Conservation (phyloP, 768 basidiomycete species). For the Leccinum longicurvipes region DNA sequence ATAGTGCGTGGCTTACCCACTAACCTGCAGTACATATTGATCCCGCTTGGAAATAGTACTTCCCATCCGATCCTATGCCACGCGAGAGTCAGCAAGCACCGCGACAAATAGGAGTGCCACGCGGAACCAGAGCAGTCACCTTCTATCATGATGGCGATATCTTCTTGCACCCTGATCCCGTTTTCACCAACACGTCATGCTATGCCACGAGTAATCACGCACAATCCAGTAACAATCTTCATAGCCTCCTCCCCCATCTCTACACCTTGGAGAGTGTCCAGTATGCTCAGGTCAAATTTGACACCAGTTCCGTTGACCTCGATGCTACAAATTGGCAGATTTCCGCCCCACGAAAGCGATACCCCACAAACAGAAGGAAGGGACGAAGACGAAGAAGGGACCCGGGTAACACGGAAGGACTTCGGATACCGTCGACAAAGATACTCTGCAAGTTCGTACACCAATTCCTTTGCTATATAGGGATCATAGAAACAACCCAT, state of each 20-base stretch:
- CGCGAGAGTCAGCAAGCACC: slow-evolving; percentile 17
- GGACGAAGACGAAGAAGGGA: slow-evolving; percentile 1
- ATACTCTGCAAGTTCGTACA: slow-evolving; percentile 68
- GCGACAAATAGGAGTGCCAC: slow-evolving; percentile 11
- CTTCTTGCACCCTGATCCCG: slow-evolving; percentile 48
- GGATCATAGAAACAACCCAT: not conserved
- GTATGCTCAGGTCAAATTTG: slow-evolving; percentile 47
- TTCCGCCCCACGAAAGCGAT: slow-evolving; percentile 39
- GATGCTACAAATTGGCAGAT: slow-evolving; percentile 48
- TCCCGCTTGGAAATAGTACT: slow-evolving; percentile 73
- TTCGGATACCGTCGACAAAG: slow-evolving; percentile 59
- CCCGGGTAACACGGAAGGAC: slow-evolving; percentile 50
- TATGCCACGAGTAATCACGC: slow-evolving; percentile 25
- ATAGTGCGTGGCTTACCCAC: slow-evolving; percentile 12
- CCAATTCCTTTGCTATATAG: slow-evolving; percentile 56
- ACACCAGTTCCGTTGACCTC: slow-evolving; percentile 47
- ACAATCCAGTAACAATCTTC: slow-evolving; percentile 61
- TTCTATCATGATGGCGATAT: slow-evolving; percentile 60
- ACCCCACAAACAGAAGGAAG: slow-evolving; percentile 22
- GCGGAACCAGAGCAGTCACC: slow-evolving; percentile 31
- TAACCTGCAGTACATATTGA: slow-evolving; percentile 62
- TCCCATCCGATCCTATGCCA: slow-evolving; percentile 56
- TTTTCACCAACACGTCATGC: slow-evolving; percentile 5
- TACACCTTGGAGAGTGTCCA: slow-evolving; percentile 14
- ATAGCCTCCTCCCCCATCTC: slow-evolving; percentile 48